Base-by-base conservation (phyloP, 352 stramenopile genomes). In the Globisporangium echinulatum region DNA sequence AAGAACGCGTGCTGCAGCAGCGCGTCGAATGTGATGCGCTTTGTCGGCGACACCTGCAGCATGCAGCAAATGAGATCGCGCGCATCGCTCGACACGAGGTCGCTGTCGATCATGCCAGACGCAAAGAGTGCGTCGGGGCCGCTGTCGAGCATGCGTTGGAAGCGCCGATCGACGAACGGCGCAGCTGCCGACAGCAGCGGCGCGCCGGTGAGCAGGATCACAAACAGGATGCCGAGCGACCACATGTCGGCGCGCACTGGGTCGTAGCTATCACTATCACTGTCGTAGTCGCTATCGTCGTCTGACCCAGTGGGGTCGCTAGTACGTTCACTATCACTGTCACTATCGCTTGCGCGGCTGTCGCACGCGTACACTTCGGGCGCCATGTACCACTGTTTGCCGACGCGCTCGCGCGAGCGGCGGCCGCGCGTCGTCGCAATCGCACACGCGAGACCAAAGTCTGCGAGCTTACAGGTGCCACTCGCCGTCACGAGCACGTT, bases 301-400 rank as follows among this genome's bases (percentile, higher is more conserved):
- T 33, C 25, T 33, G 25, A 33, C 25, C 25, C 25, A 33, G 25
- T 33, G 25, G 25, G 25, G 25, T 33, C 25, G 25, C 25, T 33
- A 33, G 25, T 33, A 33, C 25, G 25, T 50, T 75, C 61, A 14
- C 48, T 13, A 17, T 53, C 51, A 17, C 14, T 56, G 42, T 47
- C 42, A 5, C 9, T 47, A 13, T 47, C 42, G 42, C 42, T n/a
- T 10, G 5, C 42, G 42, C 42, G 42, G 7, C 68, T 54, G 19
- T 76, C 59, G 13, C 57, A 70, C 50, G 70, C 70, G 49, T 72
- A 85, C 15, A 86, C 75, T 62, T 88, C 79, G 1, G 79, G 79
- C 2, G 76, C 75, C 72, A 88, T 88, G 69, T 88, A 88, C 70
- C 74, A 85, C 10, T 59, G 62, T 61, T 89, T 89, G 49, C 79